phyloP scores from a whole-genome alignment of 345 rosid species.

The Linum lewisii region DNA sequence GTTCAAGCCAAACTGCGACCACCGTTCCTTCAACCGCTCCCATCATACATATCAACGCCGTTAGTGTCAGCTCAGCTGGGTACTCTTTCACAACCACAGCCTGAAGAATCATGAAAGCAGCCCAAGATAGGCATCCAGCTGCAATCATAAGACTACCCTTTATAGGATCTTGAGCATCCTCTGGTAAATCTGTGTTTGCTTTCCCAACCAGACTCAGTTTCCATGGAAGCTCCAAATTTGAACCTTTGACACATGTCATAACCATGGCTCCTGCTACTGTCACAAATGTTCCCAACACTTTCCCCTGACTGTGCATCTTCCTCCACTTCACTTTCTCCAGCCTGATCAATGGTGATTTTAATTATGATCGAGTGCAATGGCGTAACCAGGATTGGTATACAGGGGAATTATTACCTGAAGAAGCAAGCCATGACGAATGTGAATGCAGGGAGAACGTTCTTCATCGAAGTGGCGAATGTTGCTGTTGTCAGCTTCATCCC shows the following conservation, averaged over 20 bases:
- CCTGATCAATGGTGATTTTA: slow-evolving; percentile 19
- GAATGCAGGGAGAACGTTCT: slow-evolving; percentile 76
- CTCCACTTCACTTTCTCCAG: slow-evolving; percentile 60
- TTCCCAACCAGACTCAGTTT: slow-evolving; percentile 17
- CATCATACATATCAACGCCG: slow-evolving; percentile 49
- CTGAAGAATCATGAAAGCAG: slow-evolving; percentile 54
- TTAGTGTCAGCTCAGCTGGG: slow-evolving; percentile 57
- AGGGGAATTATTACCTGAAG: slow-evolving; percentile 41
- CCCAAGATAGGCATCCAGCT: slow-evolving; percentile 45
- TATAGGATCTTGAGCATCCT: slow-evolving; percentile 32
- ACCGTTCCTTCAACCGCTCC: slow-evolving; percentile 45
- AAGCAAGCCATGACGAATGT: slow-evolving; percentile 84
- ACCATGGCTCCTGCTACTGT: slow-evolving; percentile 90
- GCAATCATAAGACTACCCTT: slow-evolving; percentile 47
- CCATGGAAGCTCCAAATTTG: slow-evolving; percentile 62
- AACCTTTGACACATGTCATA: slow-evolving; percentile 65
- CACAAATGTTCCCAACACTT: slow-evolving; percentile 66
- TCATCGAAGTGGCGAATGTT: slow-evolving; percentile 66
- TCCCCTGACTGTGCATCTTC: slow-evolving; percentile 63
- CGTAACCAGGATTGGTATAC: too few relatives aligned
- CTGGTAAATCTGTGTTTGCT: not conserved
- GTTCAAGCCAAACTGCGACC: slow-evolving; percentile 38
- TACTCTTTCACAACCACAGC: slow-evolving; percentile 35
- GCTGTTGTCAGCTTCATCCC: slow-evolving; percentile 89
- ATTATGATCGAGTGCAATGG: not conserved